phyloP scores from a whole-genome alignment of 1,284 basidiomycete species.

The Caloboletus firmus region DNA sequence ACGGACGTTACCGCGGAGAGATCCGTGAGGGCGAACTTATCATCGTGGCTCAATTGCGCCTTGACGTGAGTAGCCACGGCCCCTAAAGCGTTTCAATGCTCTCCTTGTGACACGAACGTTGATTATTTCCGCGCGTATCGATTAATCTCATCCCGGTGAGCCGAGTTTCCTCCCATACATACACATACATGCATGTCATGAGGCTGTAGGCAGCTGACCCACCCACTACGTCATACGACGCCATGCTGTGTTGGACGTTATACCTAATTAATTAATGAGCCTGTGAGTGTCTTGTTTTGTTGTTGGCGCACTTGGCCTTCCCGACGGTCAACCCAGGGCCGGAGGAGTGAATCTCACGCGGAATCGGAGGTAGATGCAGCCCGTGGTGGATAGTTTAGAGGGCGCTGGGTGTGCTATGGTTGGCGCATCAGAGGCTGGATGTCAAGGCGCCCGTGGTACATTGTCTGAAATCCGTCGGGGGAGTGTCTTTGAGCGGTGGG shows the following conservation, averaged over 20 bases:
- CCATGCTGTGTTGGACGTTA: background rate
- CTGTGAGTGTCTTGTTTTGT: background rate
- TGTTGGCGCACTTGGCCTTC: background rate
- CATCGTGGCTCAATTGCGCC: background rate
- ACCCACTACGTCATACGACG: background rate
- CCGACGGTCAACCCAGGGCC: background rate
- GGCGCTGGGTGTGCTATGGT: slow-evolving; percentile 1
- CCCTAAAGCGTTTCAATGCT: background rate
- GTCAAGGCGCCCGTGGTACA: background rate
- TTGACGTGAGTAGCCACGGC: background rate
- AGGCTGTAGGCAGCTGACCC: background rate
- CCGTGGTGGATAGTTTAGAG: background rate
- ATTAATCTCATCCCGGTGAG: slow-evolving; percentile 3
- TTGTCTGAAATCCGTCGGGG: background rate
- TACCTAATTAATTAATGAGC: no score
- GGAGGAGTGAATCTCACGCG: background rate
- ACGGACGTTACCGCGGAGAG: background rate
- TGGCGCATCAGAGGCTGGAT: slow-evolving; percentile 1
- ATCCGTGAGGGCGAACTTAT: background rate
- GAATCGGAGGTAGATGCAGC: background rate
- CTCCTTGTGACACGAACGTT: background rate
- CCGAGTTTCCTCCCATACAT: background rate
- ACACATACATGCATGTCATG: no score
- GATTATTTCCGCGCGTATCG: background rate
- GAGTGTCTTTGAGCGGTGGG: background rate